Conservation (phyloP, 805 yeast species). For the Candida rishiriensis region DNA sequence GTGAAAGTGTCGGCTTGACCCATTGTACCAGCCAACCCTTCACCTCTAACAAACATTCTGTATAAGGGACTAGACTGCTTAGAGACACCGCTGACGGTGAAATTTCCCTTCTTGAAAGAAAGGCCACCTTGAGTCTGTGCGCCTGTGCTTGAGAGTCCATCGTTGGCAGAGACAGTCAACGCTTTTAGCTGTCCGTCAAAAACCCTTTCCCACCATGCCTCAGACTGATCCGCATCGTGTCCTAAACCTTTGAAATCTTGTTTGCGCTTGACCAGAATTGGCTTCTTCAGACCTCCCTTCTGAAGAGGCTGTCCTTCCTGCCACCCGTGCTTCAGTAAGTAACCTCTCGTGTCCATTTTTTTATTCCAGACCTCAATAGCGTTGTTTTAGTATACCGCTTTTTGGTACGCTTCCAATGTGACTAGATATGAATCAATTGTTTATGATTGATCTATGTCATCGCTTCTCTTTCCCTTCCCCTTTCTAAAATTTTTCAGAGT, state of each 20-base stretch:
- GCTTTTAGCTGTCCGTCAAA: constrained; percentile 90
- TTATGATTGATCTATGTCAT: too few relatives aligned
- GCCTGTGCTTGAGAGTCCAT: constrained; percentile 1
- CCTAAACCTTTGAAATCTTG: constrained; percentile 91
- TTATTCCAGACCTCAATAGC: neutral
- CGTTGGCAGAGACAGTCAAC: constrained; percentile 38
- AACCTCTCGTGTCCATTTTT: constrained; percentile 68
- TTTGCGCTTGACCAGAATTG: constrained; percentile 86
- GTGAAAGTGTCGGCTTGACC: constrained; percentile 28
- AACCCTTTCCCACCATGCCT: constrained; percentile 95
- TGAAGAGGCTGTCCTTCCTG: constrained; percentile 81
- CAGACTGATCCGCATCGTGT: constrained; percentile 66
- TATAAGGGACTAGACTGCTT: constrained; percentile 69
- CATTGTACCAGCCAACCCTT: constrained; percentile 74
- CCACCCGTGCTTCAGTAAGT: constrained; percentile 85
- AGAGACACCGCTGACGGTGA: constrained; percentile 42
- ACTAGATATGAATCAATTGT: neutral
- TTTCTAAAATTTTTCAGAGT: too few relatives aligned
- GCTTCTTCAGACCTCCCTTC: constrained; percentile 76
- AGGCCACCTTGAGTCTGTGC: constrained; percentile 8
- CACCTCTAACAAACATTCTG: constrained; percentile 83
- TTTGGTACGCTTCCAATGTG: neutral
- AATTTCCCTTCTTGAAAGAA: constrained; percentile 38
- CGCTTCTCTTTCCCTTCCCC: too few relatives aligned
- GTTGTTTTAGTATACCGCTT: neutral